Conservation (phyloP, 2,329 filamentous ascomycete species). For the Sporothrix brasiliensis region DNA sequence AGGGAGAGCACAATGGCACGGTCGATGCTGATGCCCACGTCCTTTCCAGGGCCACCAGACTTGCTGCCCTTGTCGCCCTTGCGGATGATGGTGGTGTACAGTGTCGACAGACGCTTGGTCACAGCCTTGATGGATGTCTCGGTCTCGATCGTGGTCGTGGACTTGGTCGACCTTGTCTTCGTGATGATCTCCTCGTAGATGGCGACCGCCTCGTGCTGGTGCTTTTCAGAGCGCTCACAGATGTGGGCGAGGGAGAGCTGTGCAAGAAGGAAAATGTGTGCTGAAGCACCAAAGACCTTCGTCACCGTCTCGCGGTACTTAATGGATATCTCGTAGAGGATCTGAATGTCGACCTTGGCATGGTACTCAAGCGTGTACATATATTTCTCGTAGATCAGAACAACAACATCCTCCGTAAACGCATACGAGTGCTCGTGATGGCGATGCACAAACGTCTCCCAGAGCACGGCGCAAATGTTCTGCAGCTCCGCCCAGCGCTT, state of each 20-base stretch:
- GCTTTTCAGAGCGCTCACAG: slow-evolving; percentile 50
- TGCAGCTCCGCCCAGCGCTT: slow-evolving; percentile 51
- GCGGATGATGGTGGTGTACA: slow-evolving; percentile 50
- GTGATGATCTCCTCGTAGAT: slow-evolving; percentile 53
- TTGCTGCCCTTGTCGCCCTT: slow-evolving; percentile 43
- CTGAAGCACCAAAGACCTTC: slow-evolving; percentile 43
- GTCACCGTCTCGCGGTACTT: slow-evolving; percentile 53
- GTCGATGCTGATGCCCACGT: slow-evolving; percentile 42
- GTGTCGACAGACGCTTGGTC: slow-evolving; percentile 54
- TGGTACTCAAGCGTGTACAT: slow-evolving; percentile 51
- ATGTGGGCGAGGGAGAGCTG: slow-evolving; percentile 49
- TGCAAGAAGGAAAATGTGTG: slow-evolving; percentile 41
- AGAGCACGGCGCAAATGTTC: slow-evolving; percentile 50
- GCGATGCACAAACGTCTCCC: slow-evolving; percentile 51
- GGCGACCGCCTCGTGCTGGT: slow-evolving; percentile 49
- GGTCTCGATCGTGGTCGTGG: slow-evolving; percentile 43
- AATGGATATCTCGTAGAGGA: slow-evolving; percentile 51
- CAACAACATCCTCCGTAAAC: slow-evolving; percentile 49
- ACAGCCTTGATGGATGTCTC: slow-evolving; percentile 49
- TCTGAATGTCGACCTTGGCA: slow-evolving; percentile 48
- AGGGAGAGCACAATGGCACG: slow-evolving; percentile 47
- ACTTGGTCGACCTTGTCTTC: slow-evolving; percentile 44
- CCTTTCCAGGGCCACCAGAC: slow-evolving; percentile 40
- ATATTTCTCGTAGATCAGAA: slow-evolving; percentile 53
- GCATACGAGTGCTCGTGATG: slow-evolving; percentile 39